Base-by-base conservation (phyloP, 371 early-diverging fungal genomes). In the Mortierella sp. region DNA sequence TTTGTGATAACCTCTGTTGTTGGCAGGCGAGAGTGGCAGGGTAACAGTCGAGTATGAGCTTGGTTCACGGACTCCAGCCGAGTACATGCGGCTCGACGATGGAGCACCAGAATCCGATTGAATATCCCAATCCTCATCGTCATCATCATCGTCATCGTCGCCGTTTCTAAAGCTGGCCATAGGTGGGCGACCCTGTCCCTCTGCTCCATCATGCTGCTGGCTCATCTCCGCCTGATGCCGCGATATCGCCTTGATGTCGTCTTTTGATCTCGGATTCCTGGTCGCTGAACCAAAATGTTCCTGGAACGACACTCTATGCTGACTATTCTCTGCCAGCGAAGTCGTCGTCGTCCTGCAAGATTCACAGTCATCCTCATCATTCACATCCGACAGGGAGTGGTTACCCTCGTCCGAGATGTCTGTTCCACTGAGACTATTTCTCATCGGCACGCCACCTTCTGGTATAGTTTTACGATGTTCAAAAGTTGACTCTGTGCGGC, bases 341-440 rank as follows among this genome's bases (percentile, higher is more conserved):
- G 37, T n/a, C 39, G 27, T 14, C 19, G 46, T 37, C 28, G 43
- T 43, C 43, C 43, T 43, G 43, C 21, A 43, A 3, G 44, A 30
- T 7, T 27, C 46, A 31, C 6, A 23, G 2, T 72, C 69, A 4
- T 64, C 61, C 24, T 69, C 68, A n/a, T 68, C 60, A n/a, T 75
- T 65, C n/a, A 50, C 27, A 42, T 69, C 76, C 2, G 76, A 59
- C 12, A 64, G 17, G 12, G 69, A 51, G 30, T 69, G 69, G 41
- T 64, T 75, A 34, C 69, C 76, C 27, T 75, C 73, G 43, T 71
- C 73, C 11, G 75, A 75, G n/a, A 57, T 60, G 17, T 75, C 69
- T 24, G 76, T 72, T 1, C 67, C 63, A 32, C 67, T 59, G 4
- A 66, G 59, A 23, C 63, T 72, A 9, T 43, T 53, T 27, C 60